Base-by-base conservation (phyloP, 768 basidiomycete genomes). In the Suillus luteus region DNA sequence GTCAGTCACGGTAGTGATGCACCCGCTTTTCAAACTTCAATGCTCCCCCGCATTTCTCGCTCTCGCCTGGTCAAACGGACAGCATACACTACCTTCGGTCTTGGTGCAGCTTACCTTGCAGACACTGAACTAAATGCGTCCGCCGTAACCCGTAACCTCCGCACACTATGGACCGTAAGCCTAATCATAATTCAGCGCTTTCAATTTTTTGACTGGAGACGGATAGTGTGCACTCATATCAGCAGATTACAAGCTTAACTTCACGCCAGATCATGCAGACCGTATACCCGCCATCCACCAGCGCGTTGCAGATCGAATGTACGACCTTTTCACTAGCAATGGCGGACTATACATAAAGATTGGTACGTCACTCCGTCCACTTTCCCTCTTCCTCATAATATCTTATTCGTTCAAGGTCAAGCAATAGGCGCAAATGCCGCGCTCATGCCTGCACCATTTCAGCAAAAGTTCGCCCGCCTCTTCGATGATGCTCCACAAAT, bases 401-500 rank as follows among this genome's bases (percentile, higher is more conserved):
- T 59, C 40, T 52, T 62, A 60, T n/a, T 19, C 31, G 4, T 31
- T 51, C 9, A 51, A 81, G 88, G 90, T 5, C 92, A 93, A 75
- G 87, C 88, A 5, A 86, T 93, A 64, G 94, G 89, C 8, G 89
- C 92, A 12, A 96, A 96, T 77, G 89, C 93, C 5, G 91, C 91
- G 0, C 74, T 96, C 1, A 83, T 98, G 8, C 96, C 95, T 0
- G 84, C 83, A 63, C 87, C 94, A 6, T 90, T 95, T 78, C 89
- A 94, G 70, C 81, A 85, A 69, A 92, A 90, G 62, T 95, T 97
- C 69, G 83, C 87, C 2, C 87, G 83, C 63, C 82, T 97, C 2
- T 96, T 96, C 68, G 96, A 96, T 67, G 88, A 91, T 55, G 94
- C 95, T 0, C 95, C 95, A 0, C 90, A 91, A 67, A 87, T 96